These are phyloP conservation scores for Diutina sp. DNA, from an alignment of 1,139 yeast genomes.

Conservation along the genomic window DNA sequence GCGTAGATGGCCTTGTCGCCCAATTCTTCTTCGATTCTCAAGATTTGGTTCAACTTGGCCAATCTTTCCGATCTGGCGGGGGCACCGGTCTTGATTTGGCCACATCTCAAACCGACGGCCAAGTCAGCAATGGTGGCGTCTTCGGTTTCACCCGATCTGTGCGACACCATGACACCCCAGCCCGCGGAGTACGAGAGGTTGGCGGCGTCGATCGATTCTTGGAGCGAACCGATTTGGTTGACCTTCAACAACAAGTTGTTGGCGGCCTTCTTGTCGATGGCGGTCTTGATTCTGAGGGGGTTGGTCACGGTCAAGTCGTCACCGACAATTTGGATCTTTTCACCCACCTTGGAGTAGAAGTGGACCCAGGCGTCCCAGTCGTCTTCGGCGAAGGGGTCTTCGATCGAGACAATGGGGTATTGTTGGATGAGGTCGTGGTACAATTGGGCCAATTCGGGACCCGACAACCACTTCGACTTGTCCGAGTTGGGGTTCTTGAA, in stretches of 20 bases:
- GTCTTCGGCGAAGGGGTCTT: slow-evolving; percentile 98
- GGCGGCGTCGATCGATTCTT: slow-evolving; percentile 91
- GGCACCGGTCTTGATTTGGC: slow-evolving; percentile 99
- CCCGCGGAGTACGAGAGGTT: slow-evolving; percentile 80
- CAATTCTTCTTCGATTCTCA: slow-evolving; percentile 94
- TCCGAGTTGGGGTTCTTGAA: slow-evolving; percentile 93
- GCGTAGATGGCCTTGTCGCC: slow-evolving; percentile 94
- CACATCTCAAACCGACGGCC: slow-evolving; percentile 91
- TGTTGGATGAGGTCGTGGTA: slow-evolving; percentile 67
- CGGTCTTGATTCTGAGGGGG: slow-evolving; percentile 85
- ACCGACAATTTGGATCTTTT: slow-evolving; percentile 77
- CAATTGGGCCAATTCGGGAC: slow-evolving; percentile 72
- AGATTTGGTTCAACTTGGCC: slow-evolving; percentile 92
- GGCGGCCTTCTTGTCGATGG: slow-evolving; percentile 91
- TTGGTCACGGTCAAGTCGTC: slow-evolving; percentile 97
- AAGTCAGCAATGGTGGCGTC: slow-evolving; percentile 96
- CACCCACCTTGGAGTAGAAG: slow-evolving; percentile 59
- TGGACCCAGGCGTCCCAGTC: slow-evolving; percentile 97
- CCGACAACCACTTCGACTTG: slow-evolving; percentile 77
- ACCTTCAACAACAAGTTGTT: slow-evolving; percentile 90
- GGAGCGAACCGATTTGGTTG: slow-evolving; percentile 85
- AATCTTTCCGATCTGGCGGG: slow-evolving; percentile 99
- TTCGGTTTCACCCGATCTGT: slow-evolving; percentile 98
- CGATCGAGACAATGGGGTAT: slow-evolving; percentile 94
- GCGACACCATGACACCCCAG: slow-evolving; percentile 98